A percentile compares a stretch with the other conserved stretches of the same genome.
phyloP scores from a whole-genome alignment of 73 alveolate species.

The Tetrahymena thermophila region DNA sequence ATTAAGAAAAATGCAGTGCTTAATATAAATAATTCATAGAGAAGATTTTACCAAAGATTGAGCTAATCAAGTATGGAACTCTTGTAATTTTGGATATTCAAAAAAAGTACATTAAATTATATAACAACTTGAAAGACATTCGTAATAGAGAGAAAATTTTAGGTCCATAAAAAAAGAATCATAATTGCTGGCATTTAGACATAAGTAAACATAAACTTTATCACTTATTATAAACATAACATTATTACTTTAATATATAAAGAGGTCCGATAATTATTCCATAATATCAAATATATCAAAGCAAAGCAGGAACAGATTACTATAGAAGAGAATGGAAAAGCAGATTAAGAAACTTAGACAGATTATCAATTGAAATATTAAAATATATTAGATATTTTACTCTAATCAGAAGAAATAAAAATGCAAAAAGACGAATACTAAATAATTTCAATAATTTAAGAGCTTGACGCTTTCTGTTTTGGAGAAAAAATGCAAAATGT shows the following conservation, averaged over 20 bases:
- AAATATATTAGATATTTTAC: not conserved
- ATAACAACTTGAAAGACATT: not conserved
- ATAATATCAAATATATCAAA: not conserved
- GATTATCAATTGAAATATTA: not conserved
- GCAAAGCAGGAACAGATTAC: not conserved
- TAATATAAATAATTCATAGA: not conserved
- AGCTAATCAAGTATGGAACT: not conserved
- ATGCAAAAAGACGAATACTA: too few relatives aligned
- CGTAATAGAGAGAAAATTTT: not conserved
- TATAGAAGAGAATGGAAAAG: not conserved
- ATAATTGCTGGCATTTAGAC: not conserved
- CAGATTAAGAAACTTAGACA: not conserved
- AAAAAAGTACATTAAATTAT: not conserved
- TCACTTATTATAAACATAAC: too few relatives aligned
- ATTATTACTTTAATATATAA: too few relatives aligned
- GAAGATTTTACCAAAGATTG: not conserved
- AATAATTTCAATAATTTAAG: too few relatives aligned
- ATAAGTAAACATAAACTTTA: not conserved
- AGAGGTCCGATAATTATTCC: not conserved
- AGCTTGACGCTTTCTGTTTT: too few relatives aligned
- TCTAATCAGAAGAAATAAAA: too few relatives aligned
- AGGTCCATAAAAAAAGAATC: not conserved
- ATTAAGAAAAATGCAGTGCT: not conserved
- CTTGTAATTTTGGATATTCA: not conserved
- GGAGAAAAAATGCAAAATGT: too few relatives aligned